A percentile compares a stretch with the other conserved stretches of the same genome.
These are phyloP conservation scores for Daedaleopsis nitida DNA, from an alignment of 768 basidiomycete genomes.

Conservation along the genomic window DNA sequence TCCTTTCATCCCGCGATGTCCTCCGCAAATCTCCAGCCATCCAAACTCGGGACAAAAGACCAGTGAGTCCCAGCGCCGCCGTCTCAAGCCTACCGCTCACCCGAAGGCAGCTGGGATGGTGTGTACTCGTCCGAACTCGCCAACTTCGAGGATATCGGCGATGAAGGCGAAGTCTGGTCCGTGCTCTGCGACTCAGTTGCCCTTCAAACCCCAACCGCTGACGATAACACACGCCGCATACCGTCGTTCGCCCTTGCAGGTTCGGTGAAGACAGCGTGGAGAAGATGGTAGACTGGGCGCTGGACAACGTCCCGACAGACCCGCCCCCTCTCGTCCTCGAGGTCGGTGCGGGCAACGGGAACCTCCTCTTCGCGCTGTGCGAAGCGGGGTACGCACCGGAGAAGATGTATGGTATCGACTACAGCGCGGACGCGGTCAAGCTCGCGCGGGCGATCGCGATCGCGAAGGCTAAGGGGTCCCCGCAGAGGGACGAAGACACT, in stretches of 20 bases:
- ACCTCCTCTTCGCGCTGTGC: conserved; percentile 67
- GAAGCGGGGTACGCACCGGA: conserved; percentile 63
- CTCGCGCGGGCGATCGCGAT: conserved; percentile 60
- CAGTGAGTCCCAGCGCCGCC: conserved; percentile 52
- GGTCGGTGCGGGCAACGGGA: conserved; percentile 81
- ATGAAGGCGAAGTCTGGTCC: conserved; percentile 86
- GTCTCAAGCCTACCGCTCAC: no score
- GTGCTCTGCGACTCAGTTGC: conserved; percentile 23
- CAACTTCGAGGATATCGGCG: conserved; percentile 76
- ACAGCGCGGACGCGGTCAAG: conserved; percentile 69
- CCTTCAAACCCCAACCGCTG: no score
- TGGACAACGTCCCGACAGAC: conserved; percentile 51
- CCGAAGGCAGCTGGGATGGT: conserved; percentile 65
- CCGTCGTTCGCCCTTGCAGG: conserved; percentile 43
- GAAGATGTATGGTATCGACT: conserved; percentile 69
- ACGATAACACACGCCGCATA: no score
- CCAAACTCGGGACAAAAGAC: conserved; percentile 77
- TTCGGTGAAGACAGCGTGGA: conserved; percentile 76
- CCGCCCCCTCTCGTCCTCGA: conserved; percentile 60
- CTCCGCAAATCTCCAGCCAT: conserved; percentile 56
- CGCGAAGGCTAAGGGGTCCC: conserved; percentile 22
- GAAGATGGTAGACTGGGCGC: conserved; percentile 79
- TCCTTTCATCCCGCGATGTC: conserved; percentile 21
- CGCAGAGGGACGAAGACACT: neutral
- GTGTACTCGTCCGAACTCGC: conserved; percentile 71